phyloP scores from a whole-genome alignment of 192 early-diverging fungal species.

The Umbelopsis sp. region DNA sequence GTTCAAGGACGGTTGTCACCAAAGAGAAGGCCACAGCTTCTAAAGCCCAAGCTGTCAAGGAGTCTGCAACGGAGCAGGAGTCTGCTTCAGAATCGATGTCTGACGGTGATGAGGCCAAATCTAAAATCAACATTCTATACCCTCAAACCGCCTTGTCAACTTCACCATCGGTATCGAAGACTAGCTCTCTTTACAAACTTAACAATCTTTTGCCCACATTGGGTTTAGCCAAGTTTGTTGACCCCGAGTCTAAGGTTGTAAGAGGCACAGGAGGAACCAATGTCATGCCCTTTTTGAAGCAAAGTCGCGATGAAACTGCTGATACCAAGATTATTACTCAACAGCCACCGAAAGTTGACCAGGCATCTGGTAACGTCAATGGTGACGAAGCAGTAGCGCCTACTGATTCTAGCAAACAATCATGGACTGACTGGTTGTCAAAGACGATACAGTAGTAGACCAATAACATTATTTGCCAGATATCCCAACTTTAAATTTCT shows the following conservation, averaged over 20 bases:
- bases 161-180: conserved; percentile 18
- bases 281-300: conserved; percentile 92
- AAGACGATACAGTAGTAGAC: background rate
- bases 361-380: background rate
- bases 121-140: conserved; percentile 30
- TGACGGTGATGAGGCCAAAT: background rate
- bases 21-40: conserved; percentile 8
- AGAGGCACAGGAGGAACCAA: conserved; percentile 86
- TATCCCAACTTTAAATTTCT: no score
- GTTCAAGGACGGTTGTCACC: background rate
- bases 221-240: conserved; percentile 64
- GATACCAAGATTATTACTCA: conserved; percentile 45
- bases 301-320: conserved; percentile 81
- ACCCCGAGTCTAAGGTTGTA: conserved; percentile 58
- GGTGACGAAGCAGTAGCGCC: background rate
- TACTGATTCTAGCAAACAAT: background rate
- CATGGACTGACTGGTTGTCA: conserved; percentile 28
- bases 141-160: conserved; percentile 37
- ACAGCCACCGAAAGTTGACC: background rate
- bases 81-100: background rate
- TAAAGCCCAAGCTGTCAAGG: background rate
- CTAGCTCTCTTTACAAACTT: conserved; percentile 22
- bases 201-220: conserved; percentile 33
- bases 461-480: no score
- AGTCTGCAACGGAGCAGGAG: no score